These are phyloP conservation scores for Rhodotorula taiwanensis DNA, from an alignment of 768 basidiomycete genomes.

Conservation along the genomic window DNA sequence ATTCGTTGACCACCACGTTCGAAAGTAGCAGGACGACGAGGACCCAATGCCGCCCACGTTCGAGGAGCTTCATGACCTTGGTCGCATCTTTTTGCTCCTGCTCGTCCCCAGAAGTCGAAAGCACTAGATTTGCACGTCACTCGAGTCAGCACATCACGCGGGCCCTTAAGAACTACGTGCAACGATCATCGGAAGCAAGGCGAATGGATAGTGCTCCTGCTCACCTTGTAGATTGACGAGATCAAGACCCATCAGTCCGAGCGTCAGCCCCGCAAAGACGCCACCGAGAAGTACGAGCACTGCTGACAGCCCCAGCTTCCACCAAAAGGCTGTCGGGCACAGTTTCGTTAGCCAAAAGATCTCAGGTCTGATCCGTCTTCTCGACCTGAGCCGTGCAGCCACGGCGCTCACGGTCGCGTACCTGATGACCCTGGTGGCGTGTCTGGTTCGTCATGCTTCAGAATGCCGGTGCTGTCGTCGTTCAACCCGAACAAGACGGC, in stretches of 20 bases:
- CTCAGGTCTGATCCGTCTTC: no score
- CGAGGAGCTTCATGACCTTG: constrained; percentile 53
- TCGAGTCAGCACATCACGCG: background rate
- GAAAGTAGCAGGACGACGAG: constrained; percentile 81
- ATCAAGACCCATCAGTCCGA: constrained; percentile 47
- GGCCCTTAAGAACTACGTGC: background rate
- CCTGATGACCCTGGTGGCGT: background rate
- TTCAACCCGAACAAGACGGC: background rate
- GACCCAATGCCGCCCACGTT: constrained; percentile 80
- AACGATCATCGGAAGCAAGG: background rate
- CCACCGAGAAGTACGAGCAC: constrained; percentile 75
- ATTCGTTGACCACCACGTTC: constrained; percentile 60
- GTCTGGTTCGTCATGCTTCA: background rate
- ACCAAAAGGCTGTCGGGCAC: constrained; percentile 60
- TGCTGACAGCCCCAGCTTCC: constrained; percentile 61
- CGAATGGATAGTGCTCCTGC: no score
- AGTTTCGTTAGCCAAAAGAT: no score
- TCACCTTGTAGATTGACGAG: constrained; percentile 27
- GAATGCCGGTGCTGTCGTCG: background rate
- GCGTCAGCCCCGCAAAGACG: constrained; percentile 66
- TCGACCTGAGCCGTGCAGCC: no score
- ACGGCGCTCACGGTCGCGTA: no score
- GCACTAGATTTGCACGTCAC: constrained; percentile 2
- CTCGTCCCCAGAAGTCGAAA: constrained; percentile 34
- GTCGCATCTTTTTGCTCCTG: constrained; percentile 42